Evolutionary conservation across 2,329 filamentous ascomycete species (phyloP).

Genomic region (Aspergillus pseudoviridinutans): DNA sequence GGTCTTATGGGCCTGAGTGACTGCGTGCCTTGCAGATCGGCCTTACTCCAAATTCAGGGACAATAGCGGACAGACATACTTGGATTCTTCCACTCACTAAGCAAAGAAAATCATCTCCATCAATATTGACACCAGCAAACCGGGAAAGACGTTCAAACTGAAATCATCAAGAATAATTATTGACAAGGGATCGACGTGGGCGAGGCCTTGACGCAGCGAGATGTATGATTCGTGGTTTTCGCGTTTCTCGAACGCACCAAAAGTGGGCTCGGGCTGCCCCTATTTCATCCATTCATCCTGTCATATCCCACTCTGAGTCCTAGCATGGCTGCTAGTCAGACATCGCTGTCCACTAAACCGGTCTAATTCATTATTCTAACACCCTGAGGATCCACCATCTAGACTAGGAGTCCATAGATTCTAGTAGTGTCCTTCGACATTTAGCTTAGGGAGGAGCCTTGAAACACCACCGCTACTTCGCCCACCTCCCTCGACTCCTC

Average conservation of each 20-base stretch:
- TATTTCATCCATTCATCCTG: not conserved
- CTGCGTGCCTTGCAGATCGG: not conserved
- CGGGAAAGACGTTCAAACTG: not conserved
- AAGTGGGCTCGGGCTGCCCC: constrained; percentile 17
- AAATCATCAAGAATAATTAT: constrained; percentile 8
- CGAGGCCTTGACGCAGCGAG: constrained; percentile 15
- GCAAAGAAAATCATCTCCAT: not conserved
- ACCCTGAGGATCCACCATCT: not conserved
- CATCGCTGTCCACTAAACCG: not conserved
- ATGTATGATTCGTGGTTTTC: not conserved
- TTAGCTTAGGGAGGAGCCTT: not conserved
- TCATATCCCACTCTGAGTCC: not conserved
- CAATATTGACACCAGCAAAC: not conserved
- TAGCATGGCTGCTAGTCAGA: not conserved
- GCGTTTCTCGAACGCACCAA: not conserved
- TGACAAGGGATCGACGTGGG: constrained; percentile 26
- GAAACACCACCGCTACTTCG: not conserved
- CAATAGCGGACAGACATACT: not conserved
- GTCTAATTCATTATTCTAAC: not conserved
- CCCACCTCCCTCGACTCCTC: not conserved
- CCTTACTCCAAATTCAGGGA: not conserved
- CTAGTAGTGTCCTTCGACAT: not conserved
- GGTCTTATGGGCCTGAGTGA: not conserved
- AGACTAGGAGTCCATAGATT: not conserved
- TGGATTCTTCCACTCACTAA: constrained; percentile 1